Evolutionary conservation across 1,284 basidiomycete species (phyloP), one percentile per base, ranked within the genome.

Genomic region (Tilletiaria anomala): DNA sequence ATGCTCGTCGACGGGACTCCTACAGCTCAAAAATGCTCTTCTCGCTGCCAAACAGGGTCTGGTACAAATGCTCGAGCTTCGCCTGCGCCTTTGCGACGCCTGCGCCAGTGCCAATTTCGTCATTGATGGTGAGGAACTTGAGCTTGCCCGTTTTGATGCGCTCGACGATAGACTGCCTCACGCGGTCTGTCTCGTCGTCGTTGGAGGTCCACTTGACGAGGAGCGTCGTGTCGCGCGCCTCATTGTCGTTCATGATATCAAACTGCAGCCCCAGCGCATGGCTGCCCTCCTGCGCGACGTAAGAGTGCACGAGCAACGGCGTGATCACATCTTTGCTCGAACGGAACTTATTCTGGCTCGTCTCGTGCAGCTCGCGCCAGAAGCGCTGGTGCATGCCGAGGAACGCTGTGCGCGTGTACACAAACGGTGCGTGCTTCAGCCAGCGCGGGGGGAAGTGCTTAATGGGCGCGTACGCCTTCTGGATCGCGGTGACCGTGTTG

Each of bases 391-490:
- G 33, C 19, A 37, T 23, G 14, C 22, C 41, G 14, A 8, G 29
- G 4, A 43, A 22, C n/a, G 34, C 41, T 11, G 15, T 8, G 11
- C 34, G 32, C 1, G 10, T 16, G 23, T 43, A 43, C 17, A 36
- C 34, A 22, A 43, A 43, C 19, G 41, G 41, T n/a, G 41, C 41
- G 20, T 43, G 41, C 34, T 26, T 36, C 19, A 42, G 23, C 15
- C 35, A 42, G 17, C 40, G 34, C 14, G 40, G 40, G 4, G 35
- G 37, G 15, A 6, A 15, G 17, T 22, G 38, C 38, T 26, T n/a
- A 29, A n/a, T 12, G 10, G 10, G 11, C 4, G n/a, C 16, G 15
- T 43, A 43, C n/a, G 29, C 29, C 19, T 29, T 16, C n/a, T 36
- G 29, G 8, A 43, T 12, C 16, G 24, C 31, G 16, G 32, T n/a